Evolutionary conservation across 1,284 basidiomycete genomes (phyloP).

Genomic region (Pterulicium gracile): DNA sequence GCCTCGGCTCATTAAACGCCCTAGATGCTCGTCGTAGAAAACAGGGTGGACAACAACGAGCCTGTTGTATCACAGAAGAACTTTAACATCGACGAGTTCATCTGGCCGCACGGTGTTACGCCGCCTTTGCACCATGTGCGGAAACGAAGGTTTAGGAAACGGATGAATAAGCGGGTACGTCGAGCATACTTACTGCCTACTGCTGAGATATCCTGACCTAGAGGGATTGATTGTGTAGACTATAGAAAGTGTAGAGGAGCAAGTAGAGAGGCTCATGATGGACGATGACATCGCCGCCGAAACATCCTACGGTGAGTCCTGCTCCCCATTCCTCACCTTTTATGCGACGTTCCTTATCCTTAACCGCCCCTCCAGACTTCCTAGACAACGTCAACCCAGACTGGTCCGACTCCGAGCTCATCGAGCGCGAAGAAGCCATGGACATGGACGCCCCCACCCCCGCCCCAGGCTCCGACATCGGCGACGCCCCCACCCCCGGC

Average conservation of each 20-base stretch:
- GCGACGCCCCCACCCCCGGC: slow-evolving; percentile 49
- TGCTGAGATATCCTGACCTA: background rate
- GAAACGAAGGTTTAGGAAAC: slow-evolving; percentile 89
- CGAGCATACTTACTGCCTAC: background rate
- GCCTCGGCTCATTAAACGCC: slow-evolving; percentile 10
- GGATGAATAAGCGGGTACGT: slow-evolving; percentile 72
- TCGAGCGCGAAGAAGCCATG: slow-evolving; percentile 53
- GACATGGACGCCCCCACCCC: slow-evolving; percentile 42
- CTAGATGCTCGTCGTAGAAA: slow-evolving; percentile 82
- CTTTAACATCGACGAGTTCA: slow-evolving; percentile 92
- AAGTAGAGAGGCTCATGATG: slow-evolving; percentile 86
- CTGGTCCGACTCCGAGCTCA: slow-evolving; percentile 76
- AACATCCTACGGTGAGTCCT: slow-evolving; percentile 59
- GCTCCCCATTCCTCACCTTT: slow-evolving; percentile 2
- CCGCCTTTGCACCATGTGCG: slow-evolving; percentile 88
- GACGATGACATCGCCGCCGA: slow-evolving; percentile 77
- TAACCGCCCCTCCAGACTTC: slow-evolving; percentile 37
- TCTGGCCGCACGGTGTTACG: slow-evolving; percentile 95
- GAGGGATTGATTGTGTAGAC: slow-evolving; percentile 36
- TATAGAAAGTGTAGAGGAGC: slow-evolving; percentile 95
- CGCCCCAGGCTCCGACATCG: slow-evolving; percentile 54
- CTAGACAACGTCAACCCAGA: slow-evolving; percentile 81
- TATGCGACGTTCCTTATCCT: too few species aligned
- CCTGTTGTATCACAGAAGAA: slow-evolving; percentile 42
- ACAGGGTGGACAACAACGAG: slow-evolving; percentile 67